Evolutionary conservation across 345 rosid species (phyloP).

Genomic region (Odontarrhena argentea): DNA sequence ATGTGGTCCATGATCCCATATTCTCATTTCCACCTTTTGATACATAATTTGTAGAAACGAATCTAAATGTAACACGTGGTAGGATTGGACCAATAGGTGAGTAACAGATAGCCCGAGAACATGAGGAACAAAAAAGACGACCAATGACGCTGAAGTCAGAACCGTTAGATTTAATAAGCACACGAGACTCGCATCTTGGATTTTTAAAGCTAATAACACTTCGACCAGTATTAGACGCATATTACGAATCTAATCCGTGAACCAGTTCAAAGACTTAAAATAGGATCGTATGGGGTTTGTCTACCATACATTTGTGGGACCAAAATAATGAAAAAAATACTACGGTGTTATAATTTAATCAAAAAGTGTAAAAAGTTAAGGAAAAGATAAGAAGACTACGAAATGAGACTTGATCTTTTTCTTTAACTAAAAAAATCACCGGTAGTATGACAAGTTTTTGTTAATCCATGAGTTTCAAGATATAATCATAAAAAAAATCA

Average conservation of each 20-base stretch:
- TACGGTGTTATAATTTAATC: no score
- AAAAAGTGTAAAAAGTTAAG: no score
- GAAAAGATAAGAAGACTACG: no score
- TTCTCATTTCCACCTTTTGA: constrained; percentile 15
- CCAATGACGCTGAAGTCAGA: constrained; percentile 10
- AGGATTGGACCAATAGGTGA: not conserved
- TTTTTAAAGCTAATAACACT: not conserved
- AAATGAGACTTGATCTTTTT: no score
- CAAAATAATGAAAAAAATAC: no score
- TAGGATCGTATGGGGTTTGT: no score
- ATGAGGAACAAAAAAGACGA: constrained; percentile 8
- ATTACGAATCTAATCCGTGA: not conserved
- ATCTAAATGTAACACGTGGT: constrained; percentile 1
- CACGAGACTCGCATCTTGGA: constrained; percentile 1
- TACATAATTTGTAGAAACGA: constrained; percentile 10
- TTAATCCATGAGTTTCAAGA: no score
- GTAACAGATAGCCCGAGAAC: not conserved
- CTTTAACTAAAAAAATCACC: no score
- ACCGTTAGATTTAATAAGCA: not conserved
- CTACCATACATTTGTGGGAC: no score
- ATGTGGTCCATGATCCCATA: constrained; percentile 53
- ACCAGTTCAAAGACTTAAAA: no score
- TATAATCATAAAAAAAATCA: no score
- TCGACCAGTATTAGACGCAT: not conserved
- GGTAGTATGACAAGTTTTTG: no score